Evolutionary conservation across 805 yeast genomes (phyloP).

Genomic region (Suhomyces prunicola): DNA sequence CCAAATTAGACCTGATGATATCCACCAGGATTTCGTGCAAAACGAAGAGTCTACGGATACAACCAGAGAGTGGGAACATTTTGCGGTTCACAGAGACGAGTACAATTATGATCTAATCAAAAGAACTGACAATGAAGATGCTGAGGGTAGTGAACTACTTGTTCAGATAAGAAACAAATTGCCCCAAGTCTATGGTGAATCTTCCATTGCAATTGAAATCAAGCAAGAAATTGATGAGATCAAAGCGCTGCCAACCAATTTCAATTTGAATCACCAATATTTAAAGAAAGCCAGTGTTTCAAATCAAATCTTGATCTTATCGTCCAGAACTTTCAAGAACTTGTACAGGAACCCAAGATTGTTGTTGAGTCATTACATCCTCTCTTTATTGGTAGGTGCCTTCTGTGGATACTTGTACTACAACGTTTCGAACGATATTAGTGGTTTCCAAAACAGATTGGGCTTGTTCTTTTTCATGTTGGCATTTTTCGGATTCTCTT

Average conservation of each 20-base stretch:
- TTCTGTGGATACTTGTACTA: constrained; percentile 87
- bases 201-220: constrained; percentile 40
- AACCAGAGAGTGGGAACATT: constrained; percentile 84
- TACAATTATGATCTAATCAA: constrained; percentile 31
- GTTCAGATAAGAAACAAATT: constrained; percentile 23
- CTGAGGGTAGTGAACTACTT: constrained; percentile 19
- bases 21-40: constrained; percentile 29
- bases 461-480: constrained; percentile 90
- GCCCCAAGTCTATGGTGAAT: constrained; percentile 34
- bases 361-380: constrained; percentile 76
- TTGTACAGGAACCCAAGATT: constrained; percentile 88
- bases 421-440: constrained; percentile 79
- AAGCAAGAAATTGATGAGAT: constrained; percentile 33
- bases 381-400: constrained; percentile 72
- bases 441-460: constrained; percentile 94
- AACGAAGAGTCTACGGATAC: constrained; percentile 45
- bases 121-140: constrained; percentile 12
- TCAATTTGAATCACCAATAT: constrained; percentile 31
- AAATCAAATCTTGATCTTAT: constrained; percentile 68
- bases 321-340: constrained; percentile 87
- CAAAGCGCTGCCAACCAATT: constrained; percentile 20
- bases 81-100: constrained; percentile 77
- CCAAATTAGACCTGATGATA: constrained; percentile 11
- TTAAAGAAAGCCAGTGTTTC: constrained; percentile 53
- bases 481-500: constrained; percentile 90